phyloP scores from a whole-genome alignment of 139 green algal species.

The Volvox africanus region DNA sequence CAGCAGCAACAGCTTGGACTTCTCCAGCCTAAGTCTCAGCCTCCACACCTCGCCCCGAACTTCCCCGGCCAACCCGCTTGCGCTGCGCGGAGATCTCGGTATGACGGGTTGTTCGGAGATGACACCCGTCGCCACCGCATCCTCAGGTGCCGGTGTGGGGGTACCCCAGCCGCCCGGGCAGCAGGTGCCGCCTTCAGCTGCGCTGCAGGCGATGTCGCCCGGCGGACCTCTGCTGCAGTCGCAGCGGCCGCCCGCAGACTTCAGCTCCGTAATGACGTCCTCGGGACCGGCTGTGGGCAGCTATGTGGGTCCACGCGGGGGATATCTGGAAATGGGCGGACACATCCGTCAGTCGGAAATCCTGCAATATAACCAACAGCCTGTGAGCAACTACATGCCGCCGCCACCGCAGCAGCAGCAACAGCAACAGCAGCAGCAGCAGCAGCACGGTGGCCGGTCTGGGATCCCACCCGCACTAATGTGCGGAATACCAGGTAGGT shows the following conservation, averaged over 20 bases:
- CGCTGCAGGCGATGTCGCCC: too few species aligned
- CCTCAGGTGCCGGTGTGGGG: background rate
- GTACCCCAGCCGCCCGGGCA: background rate
- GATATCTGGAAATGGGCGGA: background rate
- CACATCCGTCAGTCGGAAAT: background rate
- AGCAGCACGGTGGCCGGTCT: too few species aligned
- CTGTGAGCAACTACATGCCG: too few species aligned
- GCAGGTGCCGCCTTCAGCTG: too few species aligned
- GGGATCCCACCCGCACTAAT: background rate
- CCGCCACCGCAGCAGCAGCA: background rate
- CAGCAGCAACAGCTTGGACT: background rate
- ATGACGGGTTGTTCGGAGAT: background rate
- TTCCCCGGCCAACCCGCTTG: constrained; percentile 6
- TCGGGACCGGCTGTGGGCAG: too few species aligned
- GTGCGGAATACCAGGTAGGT: background rate
- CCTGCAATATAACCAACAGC: background rate
- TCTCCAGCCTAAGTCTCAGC: background rate
- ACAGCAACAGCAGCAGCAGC: background rate
- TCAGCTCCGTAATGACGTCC: background rate
- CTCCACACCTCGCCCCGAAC: background rate
- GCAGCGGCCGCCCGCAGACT: too few species aligned
- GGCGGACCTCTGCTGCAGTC: background rate
- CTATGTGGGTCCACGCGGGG: background rate
- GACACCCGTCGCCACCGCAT: background rate
- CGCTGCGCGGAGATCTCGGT: background rate